These are phyloP conservation scores for Circinella umbellata DNA, from an alignment of 371 early-diverging fungal species.

Conservation along the genomic window DNA sequence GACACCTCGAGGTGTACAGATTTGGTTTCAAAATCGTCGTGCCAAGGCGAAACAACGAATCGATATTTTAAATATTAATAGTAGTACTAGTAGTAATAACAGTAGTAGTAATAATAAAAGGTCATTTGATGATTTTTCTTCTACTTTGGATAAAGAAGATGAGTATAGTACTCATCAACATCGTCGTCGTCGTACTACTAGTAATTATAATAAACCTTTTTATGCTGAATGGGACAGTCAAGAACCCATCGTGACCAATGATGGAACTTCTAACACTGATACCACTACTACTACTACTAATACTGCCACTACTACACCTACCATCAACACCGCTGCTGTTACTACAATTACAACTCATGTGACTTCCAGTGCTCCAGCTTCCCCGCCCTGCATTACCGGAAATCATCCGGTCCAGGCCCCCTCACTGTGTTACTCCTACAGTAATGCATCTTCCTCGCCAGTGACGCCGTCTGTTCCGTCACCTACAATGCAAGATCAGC, in stretches of 20 bases:
- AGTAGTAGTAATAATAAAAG: not conserved
- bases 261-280: slow-evolving; percentile 5
- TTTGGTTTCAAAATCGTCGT: slow-evolving; percentile 98
- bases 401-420: slow-evolving; percentile 8
- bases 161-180: slow-evolving; percentile 2
- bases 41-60: slow-evolving; percentile 69
- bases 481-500: not conserved
- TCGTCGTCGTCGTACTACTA: slow-evolving; percentile 9
- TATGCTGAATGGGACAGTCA: slow-evolving; percentile 29
- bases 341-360: slow-evolving; percentile 1
- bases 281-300: no score
- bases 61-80: not conserved
- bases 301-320: no score
- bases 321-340: not conserved
- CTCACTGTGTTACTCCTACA: slow-evolving; percentile 5
- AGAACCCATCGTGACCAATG: slow-evolving; percentile 21
- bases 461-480: slow-evolving; percentile 6
- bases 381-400: slow-evolving; percentile 13
- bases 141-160: no score
- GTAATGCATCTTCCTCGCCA: not conserved
- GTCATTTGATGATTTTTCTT: not conserved
- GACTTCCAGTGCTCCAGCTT: slow-evolving; percentile 7
- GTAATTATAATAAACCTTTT: slow-evolving; percentile 11
- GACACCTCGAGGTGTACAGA: slow-evolving; percentile 91
- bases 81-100: no score